Evolutionary conservation across 2,329 filamentous ascomycete species (phyloP), one percentile per base, ranked within the genome.

Genomic region (Aspergillus sp.): DNA sequence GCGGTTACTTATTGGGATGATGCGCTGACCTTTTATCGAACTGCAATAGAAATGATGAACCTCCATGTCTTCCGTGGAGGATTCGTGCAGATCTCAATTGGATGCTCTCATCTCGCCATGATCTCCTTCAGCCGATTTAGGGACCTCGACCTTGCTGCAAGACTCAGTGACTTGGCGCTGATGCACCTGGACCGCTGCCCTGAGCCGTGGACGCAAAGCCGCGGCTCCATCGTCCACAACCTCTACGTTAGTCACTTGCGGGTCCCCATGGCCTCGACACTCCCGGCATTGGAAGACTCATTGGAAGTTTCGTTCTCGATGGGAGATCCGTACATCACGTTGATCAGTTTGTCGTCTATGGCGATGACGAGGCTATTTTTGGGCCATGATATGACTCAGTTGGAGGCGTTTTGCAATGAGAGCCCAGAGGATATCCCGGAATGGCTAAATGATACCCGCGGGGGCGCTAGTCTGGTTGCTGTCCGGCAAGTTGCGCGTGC

Each of bases 231-330:
- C 1, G 64, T 82, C 19, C 76, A 80, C 48, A 73, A 76, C n/a
- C 63, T 82, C 7, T 83, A 83, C 60, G 65, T 83, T n/a, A 79
- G 78, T n/a, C 81, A 84, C 58, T 60, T 84, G 20, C 71, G 77
- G 49, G 67, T 71, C 9, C 77, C 79, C 2, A 63, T 83, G 41
- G 60, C 67, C 10, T 72, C 77, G 32, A 72, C 78, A 17, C 68
- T 83, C 13, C 72, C 74, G 1, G 63, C 70, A 3, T 69, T 84
- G 5, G 77, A 80, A 52, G 64, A 65, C 41, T 79, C 78, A 1
- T 69, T 83, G 53, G 79, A 83, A 45, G 71, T 75, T 6, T 76
- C 78, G 0, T 70, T 80, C n/a, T 65, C 72, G 2, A 76, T 79
- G 13, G 81, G 80, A 3, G 81, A 84, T 58, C 74, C 75, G 7